Evolutionary conservation across 2,329 filamentous ascomycete species (phyloP), one percentile per base, ranked within the genome.

Genomic region (Coleophoma cylindrospora): DNA sequence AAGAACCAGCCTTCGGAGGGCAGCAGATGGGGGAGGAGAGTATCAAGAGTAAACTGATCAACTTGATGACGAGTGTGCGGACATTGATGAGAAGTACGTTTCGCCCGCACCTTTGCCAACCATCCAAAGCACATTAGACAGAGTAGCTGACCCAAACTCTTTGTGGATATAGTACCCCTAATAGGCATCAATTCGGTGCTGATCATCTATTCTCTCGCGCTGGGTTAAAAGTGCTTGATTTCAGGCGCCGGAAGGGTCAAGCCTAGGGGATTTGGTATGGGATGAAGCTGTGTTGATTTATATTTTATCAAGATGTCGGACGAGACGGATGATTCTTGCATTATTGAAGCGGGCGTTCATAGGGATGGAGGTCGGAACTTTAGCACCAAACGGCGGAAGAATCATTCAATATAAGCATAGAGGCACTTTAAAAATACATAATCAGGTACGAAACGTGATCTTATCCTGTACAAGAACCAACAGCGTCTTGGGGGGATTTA

Each of bases 31-130:
- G 48, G 40, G 87, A 89, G 59, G 79, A 84, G 57, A 91, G 89
- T 69, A 78, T 95, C 62, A 92, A 94, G 70, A 86, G 86, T 47
- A 94, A 94, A 69, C 77, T 91, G 40, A 86, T 96, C 62, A 91
- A 95, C 67, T 72, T 97, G 63, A 94, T 97, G 58, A 88, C 89
- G 34, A 94, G 89, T 63, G 86, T 96, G 60, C 79, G 92, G 68
- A 96, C 89, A 51, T 75, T 97, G 49, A 95, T 95, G 89, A 82
- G 92, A 74, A 91, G 91, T 96, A 79, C 52, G 85, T 81, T 41
- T 34, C 33, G 14, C 43, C 15, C 15, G 34, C 34, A 48, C 21
- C 40, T 33, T 45, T 45, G 9, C 27, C 27, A 27, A 27, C 6
- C 9, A 27, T 27, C 3, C 7, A 7, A 27, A 27, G 9, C 6